Evolutionary conservation across 371 early-diverging fungal genomes (phyloP).

Genomic region (Rhizopus sp.): DNA sequence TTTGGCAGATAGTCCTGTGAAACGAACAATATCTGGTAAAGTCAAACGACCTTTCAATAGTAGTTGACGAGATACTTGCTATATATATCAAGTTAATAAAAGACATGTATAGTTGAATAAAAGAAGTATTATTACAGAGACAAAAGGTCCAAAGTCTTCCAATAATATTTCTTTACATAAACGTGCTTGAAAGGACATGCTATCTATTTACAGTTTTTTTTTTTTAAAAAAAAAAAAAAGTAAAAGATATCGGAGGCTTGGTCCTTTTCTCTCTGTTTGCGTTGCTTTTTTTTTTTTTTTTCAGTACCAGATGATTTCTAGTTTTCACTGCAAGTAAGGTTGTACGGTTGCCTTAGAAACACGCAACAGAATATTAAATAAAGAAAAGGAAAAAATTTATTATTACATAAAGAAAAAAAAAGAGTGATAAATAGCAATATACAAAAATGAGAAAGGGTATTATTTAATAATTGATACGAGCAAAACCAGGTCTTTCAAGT

Average conservation of each 20-base stretch:
- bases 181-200: conserved; percentile 44
- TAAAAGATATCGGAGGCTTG: conserved; percentile 17
- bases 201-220: no score
- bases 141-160: conserved; percentile 50
- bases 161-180: conserved; percentile 48
- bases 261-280: neutral
- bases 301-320: no score
- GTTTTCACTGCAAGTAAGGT: neutral
- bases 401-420: neutral
- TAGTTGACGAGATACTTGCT: conserved; percentile 45
- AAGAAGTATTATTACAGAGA: conserved; percentile 29
- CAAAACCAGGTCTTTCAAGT: conserved; percentile 50
- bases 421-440: neutral
- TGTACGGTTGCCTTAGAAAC: neutral
- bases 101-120: neutral
- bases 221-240: conserved; percentile 3
- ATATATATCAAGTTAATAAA: conserved; percentile 49
- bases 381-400: neutral
- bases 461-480: conserved; percentile 42
- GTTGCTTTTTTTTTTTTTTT: neutral
- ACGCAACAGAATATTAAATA: neutral
- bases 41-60: conserved; percentile 48
- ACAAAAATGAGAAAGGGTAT: neutral
- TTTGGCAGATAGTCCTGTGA: conserved; percentile 32
- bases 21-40: conserved; percentile 43